Percentiles rank a stretch among this genome's conserved stretches.
Evolutionary conservation across 306 rosid species (phyloP).

Genomic region (Ceratonia siliqua): DNA sequence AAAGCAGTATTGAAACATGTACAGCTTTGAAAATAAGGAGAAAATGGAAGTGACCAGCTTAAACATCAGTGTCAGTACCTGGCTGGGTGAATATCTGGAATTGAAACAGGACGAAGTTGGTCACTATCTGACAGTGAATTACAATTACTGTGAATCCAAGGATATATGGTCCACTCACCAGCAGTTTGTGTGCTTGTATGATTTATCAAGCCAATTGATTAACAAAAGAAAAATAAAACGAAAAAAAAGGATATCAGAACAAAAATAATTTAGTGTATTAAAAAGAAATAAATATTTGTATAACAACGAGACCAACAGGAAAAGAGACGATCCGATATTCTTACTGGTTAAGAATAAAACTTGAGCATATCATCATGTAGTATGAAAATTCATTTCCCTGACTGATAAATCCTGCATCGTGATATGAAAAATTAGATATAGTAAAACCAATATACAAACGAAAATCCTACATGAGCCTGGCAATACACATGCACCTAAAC

Average conservation of each 20-base stretch:
- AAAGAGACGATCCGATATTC: constrained; percentile 33
- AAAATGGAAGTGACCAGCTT: neutral
- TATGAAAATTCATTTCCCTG: constrained; percentile 99
- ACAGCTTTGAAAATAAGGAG: neutral
- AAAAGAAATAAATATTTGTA: neutral
- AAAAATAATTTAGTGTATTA: constrained; percentile 8
- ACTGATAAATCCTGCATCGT: constrained; percentile 77
- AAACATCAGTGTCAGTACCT: constrained; percentile 52
- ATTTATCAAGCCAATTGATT: constrained; percentile 42
- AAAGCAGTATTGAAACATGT: neutral
- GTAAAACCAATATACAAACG: constrained; percentile 11
- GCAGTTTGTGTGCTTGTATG: constrained; percentile 52
- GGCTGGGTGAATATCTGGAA: constrained; percentile 98
- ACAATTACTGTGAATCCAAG: constrained; percentile 93
- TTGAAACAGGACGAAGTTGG: constrained; percentile 79
- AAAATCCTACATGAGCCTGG: constrained; percentile 8
- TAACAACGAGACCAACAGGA: constrained; percentile 25
- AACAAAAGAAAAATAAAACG: neutral
- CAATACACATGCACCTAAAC: constrained; percentile 59
- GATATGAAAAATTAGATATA: constrained; percentile 26
- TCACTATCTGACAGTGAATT: constrained; percentile 84
- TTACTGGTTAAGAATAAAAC: constrained; percentile 95
- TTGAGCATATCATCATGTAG: constrained; percentile 99
- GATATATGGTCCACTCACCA: constrained; percentile 90
- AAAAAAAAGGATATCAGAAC: constrained; percentile 16